phyloP scores from a whole-genome alignment of 1,284 basidiomycete genomes.

The Austropuccinia psidii region DNA sequence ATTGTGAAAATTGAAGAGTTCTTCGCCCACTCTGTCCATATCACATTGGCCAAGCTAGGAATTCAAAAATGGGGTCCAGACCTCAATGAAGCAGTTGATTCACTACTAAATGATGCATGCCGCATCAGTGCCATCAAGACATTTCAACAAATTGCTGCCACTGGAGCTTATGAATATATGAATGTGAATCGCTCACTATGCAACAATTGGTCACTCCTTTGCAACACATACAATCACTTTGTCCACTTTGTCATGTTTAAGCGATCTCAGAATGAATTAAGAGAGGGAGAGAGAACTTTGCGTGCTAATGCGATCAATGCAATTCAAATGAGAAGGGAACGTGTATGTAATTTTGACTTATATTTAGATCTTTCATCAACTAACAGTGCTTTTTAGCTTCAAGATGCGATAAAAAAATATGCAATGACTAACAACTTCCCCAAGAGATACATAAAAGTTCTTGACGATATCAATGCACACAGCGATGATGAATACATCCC shows the following conservation, averaged over 20 bases:
- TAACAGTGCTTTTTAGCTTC: not conserved
- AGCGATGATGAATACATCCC: not conserved
- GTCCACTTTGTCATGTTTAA: not conserved
- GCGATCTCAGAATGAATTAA: slow-evolving; percentile 9
- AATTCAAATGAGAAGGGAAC: not conserved
- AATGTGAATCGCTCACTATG: not conserved
- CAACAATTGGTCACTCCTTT: not conserved
- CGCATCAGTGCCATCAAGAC: not conserved
- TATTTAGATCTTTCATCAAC: too few relatives aligned
- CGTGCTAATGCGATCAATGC: not conserved
- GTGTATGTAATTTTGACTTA: too few relatives aligned
- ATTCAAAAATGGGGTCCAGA: slow-evolving; percentile 7
- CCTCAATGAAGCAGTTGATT: not conserved
- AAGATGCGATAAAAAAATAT: not conserved
- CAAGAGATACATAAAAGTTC: not conserved
- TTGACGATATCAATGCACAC: not conserved
- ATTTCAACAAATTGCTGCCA: not conserved
- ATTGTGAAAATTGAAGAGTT: not conserved
- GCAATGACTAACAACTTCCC: not conserved
- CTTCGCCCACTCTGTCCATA: not conserved
- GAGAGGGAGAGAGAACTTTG: not conserved
- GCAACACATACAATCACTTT: slow-evolving; percentile 18
- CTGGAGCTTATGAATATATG: not conserved
- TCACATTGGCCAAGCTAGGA: not conserved
- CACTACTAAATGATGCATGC: not conserved